Base-by-base conservation (phyloP, 2,329 filamentous ascomycete species). In the Claviceps humidiphila region DNA sequence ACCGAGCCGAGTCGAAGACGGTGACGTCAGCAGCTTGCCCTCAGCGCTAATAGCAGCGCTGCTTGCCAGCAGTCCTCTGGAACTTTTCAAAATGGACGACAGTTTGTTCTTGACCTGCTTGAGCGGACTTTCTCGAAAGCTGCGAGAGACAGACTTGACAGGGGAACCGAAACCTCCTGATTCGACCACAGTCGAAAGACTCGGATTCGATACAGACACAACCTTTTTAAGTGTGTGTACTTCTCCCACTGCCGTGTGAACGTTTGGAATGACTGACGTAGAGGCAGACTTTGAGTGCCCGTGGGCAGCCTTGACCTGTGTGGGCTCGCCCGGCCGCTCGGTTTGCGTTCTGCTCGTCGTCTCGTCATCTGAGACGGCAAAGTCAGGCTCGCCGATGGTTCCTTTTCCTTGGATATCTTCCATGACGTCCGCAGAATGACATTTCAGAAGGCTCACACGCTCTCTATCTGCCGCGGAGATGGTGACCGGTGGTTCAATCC, bases 51-150 rank as follows among this genome's bases (percentile, higher is more conserved):
- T 69, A 16, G 75, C 78, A 2, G 80, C 80, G 58, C 80, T 91
- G 58, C 86, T 94, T 17, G 85, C 88, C 56, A 96, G 84, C 48
- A 96, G 78, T 14, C 85, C 87, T 66, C 87, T 91, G 4, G 90
- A 93, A 52, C 84, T 87, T 68, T 89, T 90, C 60, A 96, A 74
- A 54, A 95, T 89, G 9, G 90, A 95, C 47, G 91, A 94, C 47
- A 97, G 74, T 64, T 89, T 94, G 62, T 87, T 88, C 71, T 95
- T 97, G 30, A 93, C 90, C 50, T 93, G 89, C 67, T 90, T 95
- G 54, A 96, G 68, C 5, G 89, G 89, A 54, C 85, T 91, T 58
- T 94, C 89, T 7, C 76, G 74, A 59, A 79, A 73, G 48, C 64
- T 71, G 51, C 78, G 70, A 5, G 76, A 73, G 0, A 78, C 78